Base-by-base conservation (phyloP, 2,329 filamentous ascomycete genomes). In the Hirsutella rhossiliensis region DNA sequence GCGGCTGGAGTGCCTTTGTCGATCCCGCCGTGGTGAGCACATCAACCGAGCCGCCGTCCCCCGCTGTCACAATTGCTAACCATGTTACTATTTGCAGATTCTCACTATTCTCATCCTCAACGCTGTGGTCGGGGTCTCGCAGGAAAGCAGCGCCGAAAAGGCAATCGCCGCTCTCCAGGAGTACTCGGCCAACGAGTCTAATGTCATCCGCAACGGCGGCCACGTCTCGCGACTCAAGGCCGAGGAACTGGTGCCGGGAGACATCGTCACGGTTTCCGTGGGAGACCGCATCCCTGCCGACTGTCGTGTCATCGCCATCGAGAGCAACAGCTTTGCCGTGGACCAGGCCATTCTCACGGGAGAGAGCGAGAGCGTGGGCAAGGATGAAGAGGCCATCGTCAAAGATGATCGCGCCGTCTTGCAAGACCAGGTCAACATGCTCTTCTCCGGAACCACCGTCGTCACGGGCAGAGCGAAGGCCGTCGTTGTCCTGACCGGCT, bases 111-210 rank as follows among this genome's bases (percentile, higher is more conserved):
- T 98, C 39, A 84, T 98, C 50, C 80, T 98, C 56, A 98, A 98
- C 67, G 86, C 92, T 48, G 83, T 98, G 53, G 92, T 98, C 51
- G 92, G 92, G 61, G 92, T 98, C 27, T 96, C 90, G 45, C 92
- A 98, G 72, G 92, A 98, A 72, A 96, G 87, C 67, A 96, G 89
- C 60, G 92, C 92, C 52, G 92, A 98, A 65, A 96, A 97, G 70
- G 92, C 92, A 42, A 98, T 98, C 62, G 89, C 92, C 23, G 92
- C 92, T 38, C 78, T 98, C 45, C 92, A 98, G 67, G 90, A 98
- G 76, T 98, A 98, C 69, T 97, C 90, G 28, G 92, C 92, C 58
- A 98, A 97, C 66, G 87, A 95, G 65, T 90, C 92, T 54, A 98
- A 90, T 61, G 90, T 94, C 43, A 65, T 95, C 47, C 85, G 92